Conservation (phyloP, 2,329 filamentous ascomycete genomes). For the Penicillium sp. region DNA sequence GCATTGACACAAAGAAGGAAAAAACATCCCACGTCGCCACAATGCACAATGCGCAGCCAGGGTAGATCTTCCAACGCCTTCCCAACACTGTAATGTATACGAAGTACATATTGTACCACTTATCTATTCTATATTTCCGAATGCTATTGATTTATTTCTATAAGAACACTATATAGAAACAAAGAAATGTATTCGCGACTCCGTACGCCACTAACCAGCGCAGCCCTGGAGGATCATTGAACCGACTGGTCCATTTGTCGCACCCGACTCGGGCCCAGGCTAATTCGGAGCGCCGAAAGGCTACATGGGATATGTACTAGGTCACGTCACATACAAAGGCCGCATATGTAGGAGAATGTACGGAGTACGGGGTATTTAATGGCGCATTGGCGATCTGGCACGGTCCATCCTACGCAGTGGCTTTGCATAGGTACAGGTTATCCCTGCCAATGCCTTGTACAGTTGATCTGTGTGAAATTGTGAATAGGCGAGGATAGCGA, state of each 20-base stretch:
- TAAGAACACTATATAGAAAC: too few species aligned
- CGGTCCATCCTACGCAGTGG: constrained; percentile 6
- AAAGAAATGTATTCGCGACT: neutral
- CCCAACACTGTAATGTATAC: neutral
- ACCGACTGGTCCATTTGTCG: constrained; percentile 18
- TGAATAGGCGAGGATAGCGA: neutral
- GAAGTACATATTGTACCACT: neutral
- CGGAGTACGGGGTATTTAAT: neutral
- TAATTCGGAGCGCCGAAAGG: constrained; percentile 5
- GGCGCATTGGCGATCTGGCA: constrained; percentile 11
- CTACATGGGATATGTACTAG: neutral
- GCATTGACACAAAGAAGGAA: neutral
- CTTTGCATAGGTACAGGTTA: neutral
- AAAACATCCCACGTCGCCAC: constrained; percentile 6
- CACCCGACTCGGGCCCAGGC: constrained; percentile 20
- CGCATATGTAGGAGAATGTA: neutral
- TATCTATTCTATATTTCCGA: neutral
- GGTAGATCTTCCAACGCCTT: neutral
- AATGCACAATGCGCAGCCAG: constrained; percentile 1
- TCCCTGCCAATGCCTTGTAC: neutral
- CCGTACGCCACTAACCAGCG: constrained; percentile 6
- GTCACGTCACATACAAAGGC: neutral
- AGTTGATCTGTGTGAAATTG: neutral
- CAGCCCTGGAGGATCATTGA: constrained; percentile 15
- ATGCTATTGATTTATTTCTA: neutral